Evolutionary conservation across 2,329 filamentous ascomycete genomes (phyloP).

Genomic region (Sphaerulina populicola): DNA sequence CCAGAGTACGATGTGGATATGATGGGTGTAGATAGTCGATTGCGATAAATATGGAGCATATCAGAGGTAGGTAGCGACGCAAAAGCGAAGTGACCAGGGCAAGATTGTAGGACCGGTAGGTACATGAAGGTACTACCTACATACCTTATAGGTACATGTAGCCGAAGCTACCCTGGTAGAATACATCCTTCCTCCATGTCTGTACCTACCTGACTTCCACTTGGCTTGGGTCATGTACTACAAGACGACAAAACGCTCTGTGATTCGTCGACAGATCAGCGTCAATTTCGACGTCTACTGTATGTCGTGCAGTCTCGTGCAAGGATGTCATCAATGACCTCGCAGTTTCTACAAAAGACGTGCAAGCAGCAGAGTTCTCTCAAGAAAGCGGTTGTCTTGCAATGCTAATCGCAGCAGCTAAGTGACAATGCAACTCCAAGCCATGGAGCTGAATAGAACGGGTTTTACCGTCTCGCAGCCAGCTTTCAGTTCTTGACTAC

Average conservation of each 20-base stretch:
- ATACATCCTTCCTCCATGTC: no score
- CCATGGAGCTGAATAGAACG: constrained; percentile 12
- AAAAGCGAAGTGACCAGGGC: no score
- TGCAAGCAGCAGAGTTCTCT: background rate
- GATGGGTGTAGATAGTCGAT: background rate
- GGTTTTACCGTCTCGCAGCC: constrained; percentile 11
- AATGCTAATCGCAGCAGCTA: constrained; percentile 11
- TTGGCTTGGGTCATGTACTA: no score
- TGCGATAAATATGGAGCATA: background rate
- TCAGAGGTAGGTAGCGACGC: no score
- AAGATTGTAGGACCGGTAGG: no score
- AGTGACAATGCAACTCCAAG: constrained; percentile 16
- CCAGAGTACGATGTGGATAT: background rate
- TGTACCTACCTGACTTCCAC: no score
- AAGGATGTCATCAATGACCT: background rate
- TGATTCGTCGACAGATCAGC: background rate
- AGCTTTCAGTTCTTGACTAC: constrained; percentile 9
- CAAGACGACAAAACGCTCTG: no score
- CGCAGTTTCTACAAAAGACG: background rate
- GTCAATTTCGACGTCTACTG: background rate
- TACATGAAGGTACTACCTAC: no score
- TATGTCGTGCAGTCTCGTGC: constrained; percentile 5
- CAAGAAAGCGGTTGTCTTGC: constrained; percentile 9
- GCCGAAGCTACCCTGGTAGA: no score
- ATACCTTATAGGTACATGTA: no score